Conservation (phyloP, 2,329 filamentous ascomycete genomes). For the Penicillium verrucosum region DNA sequence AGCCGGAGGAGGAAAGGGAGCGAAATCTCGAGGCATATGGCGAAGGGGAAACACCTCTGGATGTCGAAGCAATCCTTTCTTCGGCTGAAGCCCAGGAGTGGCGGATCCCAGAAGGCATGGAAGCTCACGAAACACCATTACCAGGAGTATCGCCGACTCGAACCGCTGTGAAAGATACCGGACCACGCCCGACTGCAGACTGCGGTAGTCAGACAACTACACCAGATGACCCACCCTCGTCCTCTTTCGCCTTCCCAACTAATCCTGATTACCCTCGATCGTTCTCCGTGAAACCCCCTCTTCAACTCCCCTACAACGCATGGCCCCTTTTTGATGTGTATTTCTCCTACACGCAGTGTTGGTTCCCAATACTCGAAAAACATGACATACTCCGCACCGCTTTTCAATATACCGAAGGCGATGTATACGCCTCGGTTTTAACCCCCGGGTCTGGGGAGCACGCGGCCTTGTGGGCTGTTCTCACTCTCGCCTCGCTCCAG, state of each 20-base stretch:
- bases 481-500: slow-evolving; percentile 59
- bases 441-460: slow-evolving; percentile 46
- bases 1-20: slow-evolving; percentile 39
- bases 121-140: slow-evolving; percentile 18
- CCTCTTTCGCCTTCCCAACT: slow-evolving; percentile 1
- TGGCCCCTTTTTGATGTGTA: slow-evolving; percentile 65
- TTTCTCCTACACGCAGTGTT: slow-evolving; percentile 71
- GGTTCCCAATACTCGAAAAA: slow-evolving; percentile 71
- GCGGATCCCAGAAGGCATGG: slow-evolving; percentile 31
- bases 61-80: slow-evolving; percentile 30
- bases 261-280: slow-evolving; percentile 8
- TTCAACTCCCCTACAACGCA: slow-evolving; percentile 50
- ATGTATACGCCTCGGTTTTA: slow-evolving; percentile 22
- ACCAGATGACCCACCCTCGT: slow-evolving; percentile 1
- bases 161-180: slow-evolving; percentile 11
- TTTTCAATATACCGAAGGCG: slow-evolving; percentile 32
- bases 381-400: slow-evolving; percentile 58
- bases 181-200: slow-evolving; percentile 22
- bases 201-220: slow-evolving; percentile 26
- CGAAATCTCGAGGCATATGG: slow-evolving; percentile 24
- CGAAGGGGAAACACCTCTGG: slow-evolving; percentile 29
- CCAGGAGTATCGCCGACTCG: slow-evolving; percentile 28
- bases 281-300: slow-evolving; percentile 31
- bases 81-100: slow-evolving; percentile 34
- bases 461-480: slow-evolving; percentile 59